Percentiles rank a stretch among this genome's conserved stretches.
Conservation (phyloP, 768 basidiomycete genomes). For the Amanita jacksonii region DNA sequence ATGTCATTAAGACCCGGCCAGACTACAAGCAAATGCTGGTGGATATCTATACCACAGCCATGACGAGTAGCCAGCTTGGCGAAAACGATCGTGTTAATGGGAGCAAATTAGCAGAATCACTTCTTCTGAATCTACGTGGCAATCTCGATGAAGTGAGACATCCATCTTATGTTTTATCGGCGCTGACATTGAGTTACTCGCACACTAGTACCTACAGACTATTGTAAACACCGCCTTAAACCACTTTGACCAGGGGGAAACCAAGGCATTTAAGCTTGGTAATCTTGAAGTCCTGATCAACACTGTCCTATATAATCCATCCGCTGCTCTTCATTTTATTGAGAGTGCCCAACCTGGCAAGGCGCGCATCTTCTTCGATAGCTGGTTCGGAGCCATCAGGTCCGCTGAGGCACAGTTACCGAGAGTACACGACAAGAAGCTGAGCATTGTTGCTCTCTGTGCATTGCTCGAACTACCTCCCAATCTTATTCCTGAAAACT, state of each 20-base stretch:
- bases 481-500: constrained; percentile 39
- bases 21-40: constrained; percentile 76
- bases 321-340: constrained; percentile 67
- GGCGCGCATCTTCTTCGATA: constrained; percentile 71
- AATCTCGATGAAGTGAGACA: constrained; percentile 64
- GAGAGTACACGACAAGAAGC: constrained; percentile 86
- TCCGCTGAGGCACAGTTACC: constrained; percentile 45
- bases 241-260: constrained; percentile 52
- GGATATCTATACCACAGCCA: constrained; percentile 73
- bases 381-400: constrained; percentile 74
- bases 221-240: constrained; percentile 56
- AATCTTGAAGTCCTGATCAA: constrained; percentile 82
- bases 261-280: constrained; percentile 56
- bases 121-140: constrained; percentile 73
- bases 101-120: constrained; percentile 75
- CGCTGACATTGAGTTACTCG: neutral
- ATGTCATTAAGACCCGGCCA: constrained; percentile 58
- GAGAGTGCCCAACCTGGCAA: constrained; percentile 48
- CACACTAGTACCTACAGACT: constrained; percentile 45
- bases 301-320: constrained; percentile 74
- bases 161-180: neutral
- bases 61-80: constrained; percentile 63
- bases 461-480: constrained; percentile 67
- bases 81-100: constrained; percentile 81
- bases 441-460: constrained; percentile 68